Percentiles rank a stretch among this genome's conserved stretches.
Conservation (phyloP, 352 stramenopile genomes). For the Globisporangium cystogenes region DNA sequence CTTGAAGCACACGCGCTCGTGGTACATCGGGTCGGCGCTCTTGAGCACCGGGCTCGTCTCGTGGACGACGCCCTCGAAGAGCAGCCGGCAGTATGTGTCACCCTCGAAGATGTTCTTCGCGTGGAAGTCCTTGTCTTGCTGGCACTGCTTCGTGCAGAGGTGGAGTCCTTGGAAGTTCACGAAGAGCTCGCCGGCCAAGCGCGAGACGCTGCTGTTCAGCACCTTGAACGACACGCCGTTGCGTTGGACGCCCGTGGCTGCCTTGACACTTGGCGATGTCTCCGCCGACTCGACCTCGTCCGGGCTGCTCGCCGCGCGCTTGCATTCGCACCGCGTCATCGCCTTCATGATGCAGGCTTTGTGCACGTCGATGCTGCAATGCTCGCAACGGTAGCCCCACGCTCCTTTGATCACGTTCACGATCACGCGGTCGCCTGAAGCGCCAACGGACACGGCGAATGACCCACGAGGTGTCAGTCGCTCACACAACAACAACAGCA, state of each 20-base stretch:
- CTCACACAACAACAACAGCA: background rate
- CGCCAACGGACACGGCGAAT: background rate
- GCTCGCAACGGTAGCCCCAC: conserved; percentile 83
- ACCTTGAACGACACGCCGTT: conserved; percentile 35
- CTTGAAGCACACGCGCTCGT: conserved; percentile 77
- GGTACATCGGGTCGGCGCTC: conserved; percentile 83
- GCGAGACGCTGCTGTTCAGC: conserved; percentile 33
- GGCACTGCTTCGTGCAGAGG: conserved; percentile 81
- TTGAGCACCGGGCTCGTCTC: conserved; percentile 84
- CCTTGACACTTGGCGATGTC: background rate
- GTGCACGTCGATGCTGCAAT: conserved; percentile 77
- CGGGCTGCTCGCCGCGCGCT: conserved; percentile 1
- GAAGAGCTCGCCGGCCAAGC: conserved; percentile 52
- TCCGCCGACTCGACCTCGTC: conserved; percentile 1
- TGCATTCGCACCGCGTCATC: conserved; percentile 71
- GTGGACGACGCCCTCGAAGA: conserved; percentile 56
- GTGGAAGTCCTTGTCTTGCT: conserved; percentile 49
- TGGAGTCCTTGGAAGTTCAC: conserved; percentile 77
- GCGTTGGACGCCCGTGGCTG: conserved; percentile 9
- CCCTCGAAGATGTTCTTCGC: conserved; percentile 86
- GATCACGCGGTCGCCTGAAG: conserved; percentile 68
- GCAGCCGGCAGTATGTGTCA: conserved; percentile 78
- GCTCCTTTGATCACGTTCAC: conserved; percentile 73
- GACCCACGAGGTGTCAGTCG: background rate
- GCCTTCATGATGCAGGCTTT: conserved; percentile 87